Evolutionary conservation across 768 basidiomycete species (phyloP).

Genomic region (Suillus fuscotomentosus): DNA sequence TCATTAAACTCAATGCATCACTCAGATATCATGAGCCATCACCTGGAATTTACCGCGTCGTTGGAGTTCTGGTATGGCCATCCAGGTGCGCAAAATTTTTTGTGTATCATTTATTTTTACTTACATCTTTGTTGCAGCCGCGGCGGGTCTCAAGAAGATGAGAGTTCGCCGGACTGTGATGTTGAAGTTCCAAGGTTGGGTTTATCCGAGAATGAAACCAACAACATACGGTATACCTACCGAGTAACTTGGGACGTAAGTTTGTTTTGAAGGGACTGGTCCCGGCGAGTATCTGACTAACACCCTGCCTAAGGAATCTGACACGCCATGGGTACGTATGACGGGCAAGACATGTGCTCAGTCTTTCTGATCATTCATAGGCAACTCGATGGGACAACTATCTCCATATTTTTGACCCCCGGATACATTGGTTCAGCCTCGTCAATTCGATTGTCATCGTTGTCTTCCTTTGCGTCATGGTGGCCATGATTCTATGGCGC

Average conservation of each 20-base stretch:
- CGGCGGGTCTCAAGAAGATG: conserved; percentile 53
- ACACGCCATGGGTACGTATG: conserved; percentile 71
- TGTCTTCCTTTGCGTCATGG: conserved; percentile 89
- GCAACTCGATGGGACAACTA: conserved; percentile 97
- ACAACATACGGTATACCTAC: conserved; percentile 82
- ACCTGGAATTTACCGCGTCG: conserved; percentile 74
- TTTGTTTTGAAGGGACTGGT: conserved; percentile 8
- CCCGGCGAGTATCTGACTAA: neutral
- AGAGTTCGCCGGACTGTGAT: conserved; percentile 50
- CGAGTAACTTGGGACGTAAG: conserved; percentile 83
- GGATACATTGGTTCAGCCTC: conserved; percentile 96
- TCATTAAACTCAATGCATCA: conserved; percentile 10
- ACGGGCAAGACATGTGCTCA: neutral
- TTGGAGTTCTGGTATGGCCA: conserved; percentile 91
- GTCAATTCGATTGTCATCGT: conserved; percentile 92
- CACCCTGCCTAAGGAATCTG: conserved; percentile 58
- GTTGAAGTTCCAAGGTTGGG: conserved; percentile 45
- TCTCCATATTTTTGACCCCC: conserved; percentile 88
- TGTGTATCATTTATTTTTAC: neutral
- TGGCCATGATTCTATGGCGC: conserved; percentile 84
- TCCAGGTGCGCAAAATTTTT: conserved; percentile 31
- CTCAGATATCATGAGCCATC: conserved; percentile 78
- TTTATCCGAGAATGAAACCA: conserved; percentile 58
- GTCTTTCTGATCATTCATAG: conserved; percentile 37
- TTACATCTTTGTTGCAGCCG: conserved; percentile 40